phyloP scores from a whole-genome alignment of 2,329 filamentous ascomycete genomes.

The Fusarium tricinctum region DNA sequence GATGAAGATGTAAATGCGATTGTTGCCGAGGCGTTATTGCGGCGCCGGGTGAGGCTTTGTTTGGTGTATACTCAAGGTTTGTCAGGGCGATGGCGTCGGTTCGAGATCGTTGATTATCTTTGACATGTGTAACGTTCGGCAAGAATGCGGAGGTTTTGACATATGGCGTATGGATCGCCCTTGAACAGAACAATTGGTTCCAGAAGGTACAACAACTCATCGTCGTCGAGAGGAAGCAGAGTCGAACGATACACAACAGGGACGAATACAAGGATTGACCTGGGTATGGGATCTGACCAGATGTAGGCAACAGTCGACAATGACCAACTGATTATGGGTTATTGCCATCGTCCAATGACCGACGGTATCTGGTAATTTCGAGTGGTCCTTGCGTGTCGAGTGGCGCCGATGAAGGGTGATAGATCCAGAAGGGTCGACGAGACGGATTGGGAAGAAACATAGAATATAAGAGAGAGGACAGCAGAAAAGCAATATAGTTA shows the following conservation, averaged over 20 bases:
- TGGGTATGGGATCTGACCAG: slow-evolving; percentile 7
- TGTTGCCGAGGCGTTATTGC: slow-evolving; percentile 28
- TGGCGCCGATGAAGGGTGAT: slow-evolving; percentile 17
- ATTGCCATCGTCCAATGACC: slow-evolving; percentile 7
- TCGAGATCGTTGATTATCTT: slow-evolving; percentile 16
- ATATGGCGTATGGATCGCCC: slow-evolving; percentile 23
- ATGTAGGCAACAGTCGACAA: not conserved
- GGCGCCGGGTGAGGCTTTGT: slow-evolving; percentile 21
- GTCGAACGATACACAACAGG: slow-evolving; percentile 36
- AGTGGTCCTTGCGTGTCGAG: slow-evolving; percentile 23
- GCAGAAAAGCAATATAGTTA: slow-evolving; percentile 3
- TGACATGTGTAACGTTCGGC: slow-evolving; percentile 31
- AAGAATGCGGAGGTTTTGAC: slow-evolving; percentile 35
- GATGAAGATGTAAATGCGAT: slow-evolving; percentile 8
- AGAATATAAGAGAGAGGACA: not conserved
- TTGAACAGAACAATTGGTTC: slow-evolving; percentile 16
- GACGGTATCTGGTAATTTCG: slow-evolving; percentile 13
- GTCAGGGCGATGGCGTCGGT: slow-evolving; percentile 1
- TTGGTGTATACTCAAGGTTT: slow-evolving; percentile 8
- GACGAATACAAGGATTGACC: slow-evolving; percentile 10
- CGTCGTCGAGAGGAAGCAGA: slow-evolving; percentile 24
- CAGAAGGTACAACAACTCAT: slow-evolving; percentile 21
- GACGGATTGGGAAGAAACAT: not conserved
- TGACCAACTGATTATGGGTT: not conserved
- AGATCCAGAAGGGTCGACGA: slow-evolving; percentile 8